phyloP scores from a whole-genome alignment of 1,139 yeast species.

The Candida glucosophila region DNA sequence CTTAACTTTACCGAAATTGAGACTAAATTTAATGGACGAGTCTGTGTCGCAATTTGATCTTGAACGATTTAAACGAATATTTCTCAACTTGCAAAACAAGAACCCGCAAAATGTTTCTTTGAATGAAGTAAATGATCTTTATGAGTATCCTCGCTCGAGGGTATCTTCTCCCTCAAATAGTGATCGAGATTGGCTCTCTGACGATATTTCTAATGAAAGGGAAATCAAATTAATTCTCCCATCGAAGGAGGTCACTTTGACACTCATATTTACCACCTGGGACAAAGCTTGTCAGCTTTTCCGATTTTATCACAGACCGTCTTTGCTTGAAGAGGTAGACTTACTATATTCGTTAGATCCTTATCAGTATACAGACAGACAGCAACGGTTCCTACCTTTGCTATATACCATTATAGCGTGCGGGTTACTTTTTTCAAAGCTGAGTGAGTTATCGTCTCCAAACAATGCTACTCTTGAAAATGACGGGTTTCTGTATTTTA shows the following conservation, averaged over 20 bases:
- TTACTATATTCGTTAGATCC: conserved; percentile 56
- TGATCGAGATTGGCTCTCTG: conserved; percentile 10
- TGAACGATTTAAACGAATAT: conserved; percentile 21
- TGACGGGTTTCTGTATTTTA: conserved; percentile 77
- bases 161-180: conserved; percentile 7
- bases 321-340: conserved; percentile 51
- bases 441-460: conserved; percentile 16
- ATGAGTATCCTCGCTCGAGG: conserved; percentile 14
- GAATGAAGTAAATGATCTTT: conserved; percentile 17
- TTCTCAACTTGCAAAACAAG: conserved; percentile 15
- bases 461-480: conserved; percentile 48
- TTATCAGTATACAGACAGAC: conserved; percentile 59
- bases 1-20: conserved; percentile 43
- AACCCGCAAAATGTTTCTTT: conserved; percentile 10
- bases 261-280: conserved; percentile 73
- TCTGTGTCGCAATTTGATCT: conserved; percentile 22
- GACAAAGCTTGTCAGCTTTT: conserved; percentile 77
- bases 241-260: conserved; percentile 61
- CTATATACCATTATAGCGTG: conserved; percentile 51
- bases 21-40: conserved; percentile 27
- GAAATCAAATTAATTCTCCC: conserved; percentile 70
- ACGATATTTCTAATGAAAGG: conserved; percentile 12
- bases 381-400: conserved; percentile 69
- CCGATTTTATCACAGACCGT: conserved; percentile 79
- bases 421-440: conserved; percentile 63